Percentiles rank a stretch among this genome's conserved stretches.
These are phyloP conservation scores for Choricystis sp. DNA, from an alignment of 139 green algal genomes.

Conservation along the genomic window DNA sequence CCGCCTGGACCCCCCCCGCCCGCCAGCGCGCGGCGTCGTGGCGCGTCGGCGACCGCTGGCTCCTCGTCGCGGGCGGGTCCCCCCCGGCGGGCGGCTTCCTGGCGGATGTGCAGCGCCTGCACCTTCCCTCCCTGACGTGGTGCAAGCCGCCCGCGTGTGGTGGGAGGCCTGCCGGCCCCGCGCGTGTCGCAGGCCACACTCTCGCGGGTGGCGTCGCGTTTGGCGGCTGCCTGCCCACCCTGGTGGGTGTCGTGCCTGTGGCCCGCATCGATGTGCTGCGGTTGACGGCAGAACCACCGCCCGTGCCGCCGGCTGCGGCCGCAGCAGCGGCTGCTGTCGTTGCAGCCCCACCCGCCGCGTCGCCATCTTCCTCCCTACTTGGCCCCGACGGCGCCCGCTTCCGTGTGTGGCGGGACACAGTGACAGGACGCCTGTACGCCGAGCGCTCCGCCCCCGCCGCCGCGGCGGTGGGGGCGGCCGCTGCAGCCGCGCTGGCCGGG, in stretches of 20 bases:
- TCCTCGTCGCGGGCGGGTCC: conserved; percentile 7
- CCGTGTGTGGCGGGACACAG: too few species aligned
- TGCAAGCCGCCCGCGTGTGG: background rate
- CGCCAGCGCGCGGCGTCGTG: conserved; percentile 8
- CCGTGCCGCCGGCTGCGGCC: too few species aligned
- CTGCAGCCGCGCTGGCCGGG: too few species aligned
- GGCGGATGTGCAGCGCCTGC: conserved; percentile 13
- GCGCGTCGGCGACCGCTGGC: conserved; percentile 2
- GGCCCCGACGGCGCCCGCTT: too few species aligned
- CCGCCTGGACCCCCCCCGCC: background rate
- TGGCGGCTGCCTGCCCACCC: conserved; percentile 10
- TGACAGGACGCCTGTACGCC: too few species aligned
- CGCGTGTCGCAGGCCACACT: conserved; percentile 11
- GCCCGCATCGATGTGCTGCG: conserved; percentile 11
- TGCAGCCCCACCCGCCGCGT: background rate
- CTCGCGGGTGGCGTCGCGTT: conserved; percentile 11
- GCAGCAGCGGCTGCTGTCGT: background rate
- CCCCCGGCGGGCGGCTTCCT: conserved; percentile 10
- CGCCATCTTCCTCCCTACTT: too few species aligned
- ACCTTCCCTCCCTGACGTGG: conserved; percentile 15
- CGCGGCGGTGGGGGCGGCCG: too few species aligned
- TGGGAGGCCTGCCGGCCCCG: background rate
- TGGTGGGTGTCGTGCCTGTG: conserved; percentile 13
- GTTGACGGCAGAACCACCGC: conserved; percentile 1
- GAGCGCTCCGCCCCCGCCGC: too few species aligned